These are phyloP conservation scores for Hypoxylon sp. DNA, from an alignment of 2,329 filamentous ascomycete genomes.

Conservation along the genomic window DNA sequence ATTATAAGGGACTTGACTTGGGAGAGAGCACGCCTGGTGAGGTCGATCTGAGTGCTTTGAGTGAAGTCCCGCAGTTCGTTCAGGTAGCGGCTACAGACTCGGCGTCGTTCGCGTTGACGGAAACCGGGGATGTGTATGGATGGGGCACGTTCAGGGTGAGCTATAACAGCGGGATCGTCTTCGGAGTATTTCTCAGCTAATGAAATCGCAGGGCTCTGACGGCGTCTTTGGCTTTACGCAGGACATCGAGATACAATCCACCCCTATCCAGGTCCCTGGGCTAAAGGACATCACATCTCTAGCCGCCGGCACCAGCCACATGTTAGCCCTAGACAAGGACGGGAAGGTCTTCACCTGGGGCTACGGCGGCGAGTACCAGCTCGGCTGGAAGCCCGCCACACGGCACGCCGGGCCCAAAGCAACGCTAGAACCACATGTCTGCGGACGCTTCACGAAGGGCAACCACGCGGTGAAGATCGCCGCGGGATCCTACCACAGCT, in stretches of 20 bases:
- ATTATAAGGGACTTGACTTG: constrained; percentile 64
- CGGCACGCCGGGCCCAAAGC: constrained; percentile 64
- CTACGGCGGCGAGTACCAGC: constrained; percentile 75
- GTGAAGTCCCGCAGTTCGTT: constrained; percentile 55
- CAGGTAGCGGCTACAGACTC: constrained; percentile 81
- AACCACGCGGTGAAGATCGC: constrained; percentile 63
- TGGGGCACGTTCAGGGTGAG: constrained; percentile 82
- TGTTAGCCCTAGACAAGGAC: constrained; percentile 75
- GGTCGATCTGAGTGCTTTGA: constrained; percentile 61
- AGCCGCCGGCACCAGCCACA: constrained; percentile 77
- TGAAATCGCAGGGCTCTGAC: constrained; percentile 56
- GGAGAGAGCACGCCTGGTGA: constrained; percentile 72
- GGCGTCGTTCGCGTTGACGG: constrained; percentile 80
- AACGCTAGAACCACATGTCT: constrained; percentile 9
- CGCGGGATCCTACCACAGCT: constrained; percentile 84
- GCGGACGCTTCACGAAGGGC: constrained; percentile 4
- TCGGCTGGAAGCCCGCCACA: constrained; percentile 65
- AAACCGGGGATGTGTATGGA: constrained; percentile 81
- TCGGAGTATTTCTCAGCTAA: constrained; percentile 22
- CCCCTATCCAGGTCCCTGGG: constrained; percentile 68
- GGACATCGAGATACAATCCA: constrained; percentile 56
- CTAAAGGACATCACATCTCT: constrained; percentile 76
- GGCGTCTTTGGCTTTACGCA: constrained; percentile 55
- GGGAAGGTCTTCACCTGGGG: constrained; percentile 79
- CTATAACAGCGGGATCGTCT: not conserved